These are phyloP conservation scores for Trichothecium sympodiale DNA, from an alignment of 2,329 filamentous ascomycete species.

Conservation along the genomic window DNA sequence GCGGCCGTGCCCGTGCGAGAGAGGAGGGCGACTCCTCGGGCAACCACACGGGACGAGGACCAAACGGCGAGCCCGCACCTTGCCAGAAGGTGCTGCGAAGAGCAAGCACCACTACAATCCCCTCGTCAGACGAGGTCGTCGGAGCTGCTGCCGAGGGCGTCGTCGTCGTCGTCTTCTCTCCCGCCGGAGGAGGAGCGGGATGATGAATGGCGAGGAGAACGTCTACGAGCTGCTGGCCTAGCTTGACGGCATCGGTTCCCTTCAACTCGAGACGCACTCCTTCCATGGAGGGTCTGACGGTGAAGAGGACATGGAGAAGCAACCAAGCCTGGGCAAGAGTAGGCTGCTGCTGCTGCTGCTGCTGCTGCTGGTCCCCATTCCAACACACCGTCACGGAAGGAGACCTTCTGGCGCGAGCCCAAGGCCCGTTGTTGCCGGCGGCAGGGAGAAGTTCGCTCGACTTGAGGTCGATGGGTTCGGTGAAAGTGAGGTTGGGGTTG, in stretches of 20 bases:
- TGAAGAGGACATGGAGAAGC: conserved; percentile 40
- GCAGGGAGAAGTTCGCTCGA: conserved; percentile 35
- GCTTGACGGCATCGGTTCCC: conserved; percentile 22
- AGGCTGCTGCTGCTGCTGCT: conserved; percentile 26
- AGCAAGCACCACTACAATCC: conserved; percentile 25
- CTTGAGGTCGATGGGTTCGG: conserved; percentile 34
- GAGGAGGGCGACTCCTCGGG: conserved; percentile 30
- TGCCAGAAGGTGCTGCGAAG: conserved; percentile 56
- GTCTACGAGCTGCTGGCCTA: conserved; percentile 29
- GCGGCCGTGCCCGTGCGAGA: conserved; percentile 21
- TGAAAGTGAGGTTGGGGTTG: conserved; percentile 28
- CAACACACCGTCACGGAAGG: conserved; percentile 34
- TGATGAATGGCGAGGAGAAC: conserved; percentile 39
- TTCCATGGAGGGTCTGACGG: conserved; percentile 35
- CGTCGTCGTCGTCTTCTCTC: conserved; percentile 8
- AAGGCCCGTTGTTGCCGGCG: conserved; percentile 42
- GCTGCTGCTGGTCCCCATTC: conserved; percentile 22
- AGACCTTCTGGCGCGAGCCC: conserved; percentile 44
- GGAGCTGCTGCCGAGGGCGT: too few relatives aligned
- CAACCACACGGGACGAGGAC: conserved; percentile 51
- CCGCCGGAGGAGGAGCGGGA: conserved; percentile 24
- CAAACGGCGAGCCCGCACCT: conserved; percentile 56
- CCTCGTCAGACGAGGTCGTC: conserved; percentile 12
- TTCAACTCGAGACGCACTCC: conserved; percentile 34
- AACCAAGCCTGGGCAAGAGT: conserved; percentile 42